Evolutionary conservation across 1,284 basidiomycete species (phyloP), one percentile per base, ranked within the genome.

Genomic region (Fomitopsis schrenkii): DNA sequence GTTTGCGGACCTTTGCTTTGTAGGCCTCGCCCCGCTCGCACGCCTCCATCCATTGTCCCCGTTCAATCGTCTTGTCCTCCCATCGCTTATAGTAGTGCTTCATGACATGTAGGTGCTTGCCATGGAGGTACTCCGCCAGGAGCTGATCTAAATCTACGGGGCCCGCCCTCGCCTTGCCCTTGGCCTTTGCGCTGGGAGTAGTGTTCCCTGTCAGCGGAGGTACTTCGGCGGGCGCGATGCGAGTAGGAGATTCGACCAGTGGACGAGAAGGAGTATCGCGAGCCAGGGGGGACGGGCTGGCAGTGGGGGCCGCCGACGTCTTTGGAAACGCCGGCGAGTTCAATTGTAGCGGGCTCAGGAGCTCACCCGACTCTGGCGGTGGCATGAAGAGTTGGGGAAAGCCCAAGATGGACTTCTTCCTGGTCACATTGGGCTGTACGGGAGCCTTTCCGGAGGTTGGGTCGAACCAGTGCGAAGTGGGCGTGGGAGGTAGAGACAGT

Each of bases 11-110:
- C 67, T 82, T 85, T 62, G 80, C 74, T 57, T 80, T 80, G 71
- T 91, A 90, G 6, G 74, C 76, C 22, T 87, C 81, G 61, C 86
- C 85, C 46, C 83, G 80, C 62, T 72, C 72, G 63, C 81, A 83
- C 0, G 88, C 89, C 58, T 88, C 84, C 8, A 78, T 69, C 79
- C 84, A 91, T 22, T 75, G 79, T 15, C 74, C 79, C 44, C 77
- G 76, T 50, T 82, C 80, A 0, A 72, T 71, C 9, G 79, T 66
- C 50, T 76, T 75, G 62, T 76, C 68, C 55, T 76, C 68, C 86
- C 85, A 87, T 30, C 62, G 69, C 44, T 67, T 64, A 66, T 83
- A 82, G 55, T 67, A 74, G 36, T 68, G 65, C 63, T 70, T 74
- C 62, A 38, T 70, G 6, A 54, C 19, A 17, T 40, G 35, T 30